Evolutionary conservation across 768 basidiomycete genomes (phyloP).

Genomic region (Tephrocybe sp.): DNA sequence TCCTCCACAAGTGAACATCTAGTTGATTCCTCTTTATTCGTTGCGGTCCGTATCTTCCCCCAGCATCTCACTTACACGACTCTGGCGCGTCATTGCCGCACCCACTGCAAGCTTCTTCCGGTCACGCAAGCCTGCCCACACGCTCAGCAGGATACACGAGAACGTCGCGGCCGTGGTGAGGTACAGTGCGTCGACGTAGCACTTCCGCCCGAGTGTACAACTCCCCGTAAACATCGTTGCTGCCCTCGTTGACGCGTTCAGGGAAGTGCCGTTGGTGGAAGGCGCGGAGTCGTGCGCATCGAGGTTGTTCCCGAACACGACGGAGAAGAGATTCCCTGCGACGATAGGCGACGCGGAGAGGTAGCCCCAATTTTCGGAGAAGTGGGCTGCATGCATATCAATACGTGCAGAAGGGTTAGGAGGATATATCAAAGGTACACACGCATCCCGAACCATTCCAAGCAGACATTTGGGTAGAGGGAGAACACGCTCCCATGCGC

Average conservation of each 20-base stretch:
- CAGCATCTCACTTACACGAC: not conserved
- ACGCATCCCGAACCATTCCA: constrained; percentile 92
- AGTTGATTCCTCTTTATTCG: too few species aligned
- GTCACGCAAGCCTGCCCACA: constrained; percentile 56
- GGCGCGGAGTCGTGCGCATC: constrained; percentile 56
- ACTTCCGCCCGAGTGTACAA: constrained; percentile 57
- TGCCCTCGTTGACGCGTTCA: too few species aligned
- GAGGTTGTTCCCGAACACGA: constrained; percentile 78
- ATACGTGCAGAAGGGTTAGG: not conserved
- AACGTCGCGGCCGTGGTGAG: constrained; percentile 50
- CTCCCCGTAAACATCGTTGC: not conserved
- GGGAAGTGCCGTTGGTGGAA: constrained; percentile 22
- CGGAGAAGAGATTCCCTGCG: constrained; percentile 82
- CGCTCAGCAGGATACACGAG: constrained; percentile 43
- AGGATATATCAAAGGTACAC: constrained; percentile 29
- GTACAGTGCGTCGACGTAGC: constrained; percentile 60
- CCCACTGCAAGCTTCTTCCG: constrained; percentile 25
- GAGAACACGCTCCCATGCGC: constrained; percentile 77
- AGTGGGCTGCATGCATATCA: constrained; percentile 46
- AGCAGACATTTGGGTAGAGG: constrained; percentile 68
- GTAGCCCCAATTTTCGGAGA: constrained; percentile 87
- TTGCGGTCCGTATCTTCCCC: not conserved
- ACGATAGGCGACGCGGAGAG: constrained; percentile 71
- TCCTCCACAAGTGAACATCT: too few species aligned
- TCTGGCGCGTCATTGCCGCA: not conserved